phyloP scores from a whole-genome alignment of 345 rosid genomes.

The Eucalyptus virginea region DNA sequence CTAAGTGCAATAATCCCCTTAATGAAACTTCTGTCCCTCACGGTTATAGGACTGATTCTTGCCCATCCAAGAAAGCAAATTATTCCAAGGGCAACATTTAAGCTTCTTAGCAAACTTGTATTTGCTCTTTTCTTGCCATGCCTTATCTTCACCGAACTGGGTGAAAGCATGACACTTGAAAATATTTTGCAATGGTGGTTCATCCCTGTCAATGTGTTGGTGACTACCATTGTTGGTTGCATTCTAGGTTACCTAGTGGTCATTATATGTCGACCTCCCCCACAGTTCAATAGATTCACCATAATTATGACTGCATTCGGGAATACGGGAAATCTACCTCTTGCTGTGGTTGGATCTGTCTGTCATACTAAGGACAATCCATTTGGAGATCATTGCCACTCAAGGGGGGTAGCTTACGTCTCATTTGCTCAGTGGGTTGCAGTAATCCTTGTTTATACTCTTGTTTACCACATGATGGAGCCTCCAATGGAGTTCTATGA shows the following conservation, averaged over 20 bases:
- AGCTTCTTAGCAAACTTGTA: constrained; percentile 85
- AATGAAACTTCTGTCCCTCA: constrained; percentile 65
- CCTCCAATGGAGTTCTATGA: constrained; percentile 82
- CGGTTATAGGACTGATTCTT: constrained; percentile 68
- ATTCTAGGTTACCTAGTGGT: constrained; percentile 69
- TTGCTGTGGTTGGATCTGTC: constrained; percentile 79
- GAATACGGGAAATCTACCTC: constrained; percentile 72
- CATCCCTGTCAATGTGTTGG: constrained; percentile 75
- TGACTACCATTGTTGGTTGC: constrained; percentile 56
- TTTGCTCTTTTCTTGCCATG: constrained; percentile 91
- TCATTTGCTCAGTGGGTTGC: constrained; percentile 91
- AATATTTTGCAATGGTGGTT: constrained; percentile 74
- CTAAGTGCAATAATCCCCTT: constrained; percentile 54
- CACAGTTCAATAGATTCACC: constrained; percentile 63
- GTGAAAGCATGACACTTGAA: constrained; percentile 54
- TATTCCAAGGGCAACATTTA: constrained; percentile 63
- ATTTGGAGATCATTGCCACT: constrained; percentile 60
- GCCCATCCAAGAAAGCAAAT: constrained; percentile 57
- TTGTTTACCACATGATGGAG: constrained; percentile 98
- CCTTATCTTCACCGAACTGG: constrained; percentile 80
- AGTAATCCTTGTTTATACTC: constrained; percentile 92
- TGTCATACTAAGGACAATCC: constrained; percentile 61
- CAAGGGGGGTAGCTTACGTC: constrained; percentile 79
- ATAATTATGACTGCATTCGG: constrained; percentile 91
- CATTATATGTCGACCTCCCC: constrained; percentile 69